Conservation (phyloP, 1,139 yeast genomes). For the Geotrichum fermentans region DNA sequence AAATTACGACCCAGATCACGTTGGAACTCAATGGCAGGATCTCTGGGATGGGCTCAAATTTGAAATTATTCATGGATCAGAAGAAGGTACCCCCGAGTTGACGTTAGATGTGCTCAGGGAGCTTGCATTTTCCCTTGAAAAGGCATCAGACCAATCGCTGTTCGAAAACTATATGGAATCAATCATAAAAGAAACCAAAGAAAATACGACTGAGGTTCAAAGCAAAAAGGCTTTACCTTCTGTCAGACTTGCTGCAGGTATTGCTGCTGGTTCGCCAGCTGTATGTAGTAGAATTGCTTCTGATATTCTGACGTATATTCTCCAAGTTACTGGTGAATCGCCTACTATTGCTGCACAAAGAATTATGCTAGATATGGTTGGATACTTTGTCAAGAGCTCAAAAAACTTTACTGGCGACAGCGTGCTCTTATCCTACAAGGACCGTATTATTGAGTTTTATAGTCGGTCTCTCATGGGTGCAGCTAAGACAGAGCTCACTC, state of each 20-base stretch:
- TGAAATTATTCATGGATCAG: conserved; percentile 75
- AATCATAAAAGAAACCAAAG: conserved; percentile 53
- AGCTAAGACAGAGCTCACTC: conserved; percentile 60
- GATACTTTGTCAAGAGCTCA: conserved; percentile 45
- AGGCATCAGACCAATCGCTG: conserved; percentile 19
- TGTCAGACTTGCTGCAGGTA: conserved; percentile 43
- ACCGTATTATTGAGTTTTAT: conserved; percentile 58
- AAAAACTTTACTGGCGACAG: conserved; percentile 23
- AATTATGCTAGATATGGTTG: conserved; percentile 50
- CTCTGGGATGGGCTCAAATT: conserved; percentile 87
- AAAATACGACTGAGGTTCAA: conserved; percentile 40
- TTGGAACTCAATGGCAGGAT: conserved; percentile 57
- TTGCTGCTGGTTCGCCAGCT: conserved; percentile 45
- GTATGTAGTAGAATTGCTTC: conserved; percentile 48
- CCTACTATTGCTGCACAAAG: conserved; percentile 55
- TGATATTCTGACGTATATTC: conserved; percentile 38
- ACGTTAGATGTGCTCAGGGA: conserved; percentile 49
- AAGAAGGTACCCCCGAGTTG: conserved; percentile 41
- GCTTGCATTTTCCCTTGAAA: conserved; percentile 40
- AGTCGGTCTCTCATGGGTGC: conserved; percentile 64
- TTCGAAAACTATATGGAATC: conserved; percentile 30
- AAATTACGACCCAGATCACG: conserved; percentile 45
- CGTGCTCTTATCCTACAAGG: conserved; percentile 50
- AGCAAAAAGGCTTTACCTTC: conserved; percentile 30
- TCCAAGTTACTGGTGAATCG: conserved; percentile 31